These are phyloP conservation scores for Adansonia digitata DNA, from an alignment of 345 rosid species.

Conservation along the genomic window DNA sequence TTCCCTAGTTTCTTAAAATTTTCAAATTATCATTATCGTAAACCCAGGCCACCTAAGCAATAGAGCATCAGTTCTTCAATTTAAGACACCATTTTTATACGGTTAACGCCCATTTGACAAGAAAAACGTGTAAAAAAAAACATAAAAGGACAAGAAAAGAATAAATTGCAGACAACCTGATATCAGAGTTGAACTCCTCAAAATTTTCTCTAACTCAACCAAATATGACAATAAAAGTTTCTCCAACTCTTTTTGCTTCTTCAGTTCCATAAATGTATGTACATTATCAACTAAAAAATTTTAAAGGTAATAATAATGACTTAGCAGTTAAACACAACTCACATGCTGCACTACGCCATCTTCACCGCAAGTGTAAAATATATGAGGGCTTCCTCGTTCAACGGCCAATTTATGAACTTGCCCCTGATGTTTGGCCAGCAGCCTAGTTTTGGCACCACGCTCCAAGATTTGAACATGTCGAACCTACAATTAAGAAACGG, in stretches of 20 bases:
- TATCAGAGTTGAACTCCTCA: background rate
- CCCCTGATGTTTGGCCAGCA: background rate
- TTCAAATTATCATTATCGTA: too few species aligned
- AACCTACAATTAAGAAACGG: background rate
- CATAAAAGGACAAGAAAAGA: background rate
- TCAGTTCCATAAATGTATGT: background rate
- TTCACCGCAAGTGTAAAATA: background rate
- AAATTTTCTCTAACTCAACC: background rate
- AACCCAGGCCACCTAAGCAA: too few species aligned
- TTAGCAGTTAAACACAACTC: background rate
- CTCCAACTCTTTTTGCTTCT: background rate
- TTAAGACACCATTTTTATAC: background rate
- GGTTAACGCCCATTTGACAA: background rate
- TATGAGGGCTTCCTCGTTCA: constrained; percentile 3
- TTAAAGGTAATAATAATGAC: background rate
- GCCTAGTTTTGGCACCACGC: background rate
- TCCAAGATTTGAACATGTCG: background rate
- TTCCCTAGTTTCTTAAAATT: too few species aligned
- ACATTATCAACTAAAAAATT: background rate
- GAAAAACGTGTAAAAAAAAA: background rate
- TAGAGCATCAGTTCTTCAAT: background rate
- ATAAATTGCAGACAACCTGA: background rate
- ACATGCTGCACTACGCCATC: constrained; percentile 4
- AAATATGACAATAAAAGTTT: too few species aligned
- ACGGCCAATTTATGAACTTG: background rate